These are phyloP conservation scores for Beta macrorhiza DNA, from an alignment of 179 eudicot species.

Conservation along the genomic window DNA sequence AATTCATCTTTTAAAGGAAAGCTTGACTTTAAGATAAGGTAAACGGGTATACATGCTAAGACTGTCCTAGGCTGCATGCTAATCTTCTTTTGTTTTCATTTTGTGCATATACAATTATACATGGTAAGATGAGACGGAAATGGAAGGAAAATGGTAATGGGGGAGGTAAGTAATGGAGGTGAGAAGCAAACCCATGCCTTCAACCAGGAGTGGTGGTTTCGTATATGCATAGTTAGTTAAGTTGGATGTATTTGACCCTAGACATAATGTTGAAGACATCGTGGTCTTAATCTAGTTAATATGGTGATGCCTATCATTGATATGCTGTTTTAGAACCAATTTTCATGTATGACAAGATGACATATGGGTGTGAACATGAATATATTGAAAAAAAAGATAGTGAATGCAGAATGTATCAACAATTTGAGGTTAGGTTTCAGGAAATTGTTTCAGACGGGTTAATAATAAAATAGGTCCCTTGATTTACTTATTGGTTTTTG, in stretches of 20 bases:
- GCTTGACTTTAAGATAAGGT: too few species aligned
- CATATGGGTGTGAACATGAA: background rate
- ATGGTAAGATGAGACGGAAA: background rate
- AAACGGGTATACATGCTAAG: background rate
- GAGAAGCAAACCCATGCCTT: background rate
- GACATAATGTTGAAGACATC: background rate
- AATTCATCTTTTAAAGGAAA: too few species aligned
- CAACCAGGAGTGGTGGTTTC: background rate
- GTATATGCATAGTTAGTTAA: background rate
- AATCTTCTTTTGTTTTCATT: background rate
- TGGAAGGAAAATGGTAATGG: background rate
- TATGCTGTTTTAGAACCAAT: too few species aligned
- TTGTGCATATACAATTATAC: background rate
- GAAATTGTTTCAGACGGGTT: background rate
- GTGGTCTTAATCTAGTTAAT: background rate
- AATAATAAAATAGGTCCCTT: too few species aligned
- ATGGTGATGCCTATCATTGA: too few species aligned
- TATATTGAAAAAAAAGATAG: too few species aligned
- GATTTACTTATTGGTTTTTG: too few species aligned
- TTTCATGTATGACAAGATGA: background rate
- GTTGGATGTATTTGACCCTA: background rate
- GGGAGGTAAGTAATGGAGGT: background rate
- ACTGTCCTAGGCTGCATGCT: background rate
- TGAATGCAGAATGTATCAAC: background rate
- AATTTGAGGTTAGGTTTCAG: background rate